Percentiles rank a stretch among this genome's conserved stretches.
phyloP scores from a whole-genome alignment of 106 monocot species.

The Dendrobium huoshanense region DNA sequence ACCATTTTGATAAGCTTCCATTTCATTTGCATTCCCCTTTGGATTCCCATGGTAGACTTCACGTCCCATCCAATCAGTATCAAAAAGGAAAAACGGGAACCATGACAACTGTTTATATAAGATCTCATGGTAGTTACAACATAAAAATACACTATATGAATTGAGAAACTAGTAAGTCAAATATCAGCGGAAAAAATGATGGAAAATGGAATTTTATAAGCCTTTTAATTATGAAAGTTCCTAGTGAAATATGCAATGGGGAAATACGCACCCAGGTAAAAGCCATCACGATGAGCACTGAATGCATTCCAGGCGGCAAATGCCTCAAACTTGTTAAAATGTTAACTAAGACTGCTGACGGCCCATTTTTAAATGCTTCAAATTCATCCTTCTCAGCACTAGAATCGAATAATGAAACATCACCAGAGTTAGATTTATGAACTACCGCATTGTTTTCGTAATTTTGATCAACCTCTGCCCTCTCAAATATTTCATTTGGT shows the following conservation, averaged over 20 bases:
- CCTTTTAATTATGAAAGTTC: neutral
- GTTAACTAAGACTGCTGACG: constrained; percentile 85
- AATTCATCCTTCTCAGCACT: constrained; percentile 21
- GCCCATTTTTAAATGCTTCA: constrained; percentile 51
- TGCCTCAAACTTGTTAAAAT: constrained; percentile 93
- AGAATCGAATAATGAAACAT: constrained; percentile 11
- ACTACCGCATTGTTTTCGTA: constrained; percentile 11
- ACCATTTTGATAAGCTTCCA: constrained; percentile 60
- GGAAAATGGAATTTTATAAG: neutral
- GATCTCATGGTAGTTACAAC: neutral
- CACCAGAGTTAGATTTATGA: constrained; percentile 19
- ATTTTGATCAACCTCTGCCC: constrained; percentile 18
- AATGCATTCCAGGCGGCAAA: constrained; percentile 86
- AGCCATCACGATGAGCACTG: constrained; percentile 93
- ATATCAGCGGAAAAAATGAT: neutral
- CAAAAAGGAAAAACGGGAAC: constrained; percentile 99
- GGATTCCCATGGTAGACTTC: constrained; percentile 99
- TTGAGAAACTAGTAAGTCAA: neutral
- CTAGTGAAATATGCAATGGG: neutral
- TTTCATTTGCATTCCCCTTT: constrained; percentile 44
- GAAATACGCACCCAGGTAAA: constrained; percentile 85
- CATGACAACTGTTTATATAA: constrained; percentile 63
- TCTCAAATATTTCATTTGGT: constrained; percentile 8
- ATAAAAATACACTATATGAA: neutral
- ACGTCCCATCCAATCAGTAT: constrained; percentile 99